Evolutionary conservation across 2,329 filamentous ascomycete genomes (phyloP).

Genomic region (Ophiostoma australiae): DNA sequence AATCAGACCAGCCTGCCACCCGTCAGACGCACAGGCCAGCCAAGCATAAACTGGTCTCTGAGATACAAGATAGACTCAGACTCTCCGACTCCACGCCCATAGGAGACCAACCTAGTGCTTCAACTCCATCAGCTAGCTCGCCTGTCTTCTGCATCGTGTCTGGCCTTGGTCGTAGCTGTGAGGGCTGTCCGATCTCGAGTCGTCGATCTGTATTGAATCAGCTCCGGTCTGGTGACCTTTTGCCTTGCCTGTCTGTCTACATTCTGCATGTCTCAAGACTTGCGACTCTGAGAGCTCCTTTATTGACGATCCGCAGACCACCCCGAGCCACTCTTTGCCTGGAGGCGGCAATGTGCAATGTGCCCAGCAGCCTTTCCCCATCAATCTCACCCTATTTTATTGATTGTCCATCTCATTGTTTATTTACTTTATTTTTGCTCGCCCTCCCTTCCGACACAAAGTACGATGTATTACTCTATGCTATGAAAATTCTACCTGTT

Average conservation of each 20-base stretch:
- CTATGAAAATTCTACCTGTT: too few relatives aligned
- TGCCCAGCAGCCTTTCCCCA: background rate
- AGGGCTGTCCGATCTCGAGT: background rate
- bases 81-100: background rate
- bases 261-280: background rate
- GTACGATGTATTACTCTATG: background rate
- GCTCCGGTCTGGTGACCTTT: conserved; percentile 6
- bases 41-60: background rate
- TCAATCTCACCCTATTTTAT: background rate
- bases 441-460: background rate
- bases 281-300: background rate
- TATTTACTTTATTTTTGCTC: background rate
- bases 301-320: background rate
- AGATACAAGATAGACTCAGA: background rate
- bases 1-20: background rate
- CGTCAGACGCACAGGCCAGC: conserved; percentile 3
- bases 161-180: background rate
- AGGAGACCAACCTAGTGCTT: background rate
- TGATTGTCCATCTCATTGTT: background rate
- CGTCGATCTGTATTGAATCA: background rate
- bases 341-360: background rate
- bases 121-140: background rate
- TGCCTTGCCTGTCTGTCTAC: background rate
- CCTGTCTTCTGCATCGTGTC: background rate
- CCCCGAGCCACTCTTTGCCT: background rate